Evolutionary conservation across 805 yeast genomes (phyloP).

Genomic region (Starmerella vaccinii): DNA sequence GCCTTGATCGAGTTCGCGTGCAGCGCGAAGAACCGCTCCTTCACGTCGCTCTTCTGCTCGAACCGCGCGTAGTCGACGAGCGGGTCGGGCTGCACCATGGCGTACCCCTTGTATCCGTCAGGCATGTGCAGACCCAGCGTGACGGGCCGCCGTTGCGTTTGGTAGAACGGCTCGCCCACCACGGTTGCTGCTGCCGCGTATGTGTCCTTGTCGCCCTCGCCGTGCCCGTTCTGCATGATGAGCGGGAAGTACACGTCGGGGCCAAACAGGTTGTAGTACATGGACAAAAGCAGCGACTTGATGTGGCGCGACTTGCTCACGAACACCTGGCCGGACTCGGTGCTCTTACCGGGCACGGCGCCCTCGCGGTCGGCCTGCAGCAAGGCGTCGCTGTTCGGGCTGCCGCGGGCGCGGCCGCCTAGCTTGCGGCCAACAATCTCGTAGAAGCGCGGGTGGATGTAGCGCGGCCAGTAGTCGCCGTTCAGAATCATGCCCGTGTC

Average conservation of each 20-base stretch:
- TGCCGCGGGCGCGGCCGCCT: slow-evolving; percentile 33
- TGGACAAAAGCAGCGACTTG: slow-evolving; percentile 45
- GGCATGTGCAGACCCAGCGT: slow-evolving; percentile 31
- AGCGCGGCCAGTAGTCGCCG: slow-evolving; percentile 87
- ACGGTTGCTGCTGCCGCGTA: slow-evolving; percentile 63
- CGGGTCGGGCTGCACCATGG: slow-evolving; percentile 67
- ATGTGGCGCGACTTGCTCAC: slow-evolving; percentile 51
- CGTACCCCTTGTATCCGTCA: slow-evolving; percentile 20
- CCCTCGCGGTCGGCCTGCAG: slow-evolving; percentile 51
- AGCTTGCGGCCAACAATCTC: slow-evolving; percentile 52
- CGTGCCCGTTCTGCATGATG: slow-evolving; percentile 51
- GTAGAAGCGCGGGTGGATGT: slow-evolving; percentile 65
- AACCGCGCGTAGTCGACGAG: slow-evolving; percentile 40
- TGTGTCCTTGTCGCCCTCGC: slow-evolving; percentile 80
- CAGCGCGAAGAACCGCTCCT: slow-evolving; percentile 15
- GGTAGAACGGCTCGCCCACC: slow-evolving; percentile 47
- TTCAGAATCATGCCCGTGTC: slow-evolving; percentile 48
- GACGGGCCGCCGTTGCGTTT: slow-evolving; percentile 34
- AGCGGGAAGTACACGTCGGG: slow-evolving; percentile 50
- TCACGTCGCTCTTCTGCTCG: slow-evolving; percentile 5
- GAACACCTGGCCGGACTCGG: slow-evolving; percentile 60
- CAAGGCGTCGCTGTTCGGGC: slow-evolving; percentile 31
- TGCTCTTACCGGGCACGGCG: slow-evolving; percentile 54
- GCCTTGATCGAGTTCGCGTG: slow-evolving; percentile 24
- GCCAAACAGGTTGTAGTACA: slow-evolving; percentile 58